phyloP scores from a whole-genome alignment of 352 stramenopile genomes.

The Phytophthora citrophthora region DNA sequence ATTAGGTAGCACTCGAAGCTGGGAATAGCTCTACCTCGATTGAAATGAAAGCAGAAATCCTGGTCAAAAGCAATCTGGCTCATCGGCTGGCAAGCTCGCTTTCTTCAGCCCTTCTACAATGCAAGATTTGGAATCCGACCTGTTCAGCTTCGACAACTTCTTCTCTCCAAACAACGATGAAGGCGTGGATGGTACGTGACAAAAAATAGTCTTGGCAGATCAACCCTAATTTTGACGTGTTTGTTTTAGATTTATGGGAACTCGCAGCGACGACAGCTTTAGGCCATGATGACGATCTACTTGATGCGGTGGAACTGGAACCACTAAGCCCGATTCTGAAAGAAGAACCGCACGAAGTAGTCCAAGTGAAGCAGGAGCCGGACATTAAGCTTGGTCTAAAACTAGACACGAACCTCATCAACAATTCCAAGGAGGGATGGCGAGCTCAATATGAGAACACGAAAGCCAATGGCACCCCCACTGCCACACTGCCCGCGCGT shows the following conservation, averaged over 20 bases:
- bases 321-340: slow-evolving; percentile 36
- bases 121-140: slow-evolving; percentile 44
- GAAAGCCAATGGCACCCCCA: slow-evolving; percentile 31
- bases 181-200: slow-evolving; percentile 26
- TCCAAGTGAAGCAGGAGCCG: slow-evolving; percentile 24
- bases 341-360: slow-evolving; percentile 22
- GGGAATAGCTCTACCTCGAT: slow-evolving; percentile 27
- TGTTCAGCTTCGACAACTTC: slow-evolving; percentile 47
- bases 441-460: slow-evolving; percentile 24
- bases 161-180: slow-evolving; percentile 43
- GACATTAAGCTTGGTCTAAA: slow-evolving; percentile 23
- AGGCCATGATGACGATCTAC: slow-evolving; percentile 38
- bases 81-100: slow-evolving; percentile 20
- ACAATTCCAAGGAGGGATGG: slow-evolving; percentile 22
- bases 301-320: slow-evolving; percentile 33
- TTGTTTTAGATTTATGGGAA: slow-evolving; percentile 34
- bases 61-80: slow-evolving; percentile 45
- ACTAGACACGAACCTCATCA: slow-evolving; percentile 28
- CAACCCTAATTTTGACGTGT: no score
- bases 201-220: no score
- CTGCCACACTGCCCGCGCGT: slow-evolving; percentile 32
- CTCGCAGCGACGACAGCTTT: slow-evolving; percentile 14
- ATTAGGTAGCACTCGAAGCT: slow-evolving; percentile 9
- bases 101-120: slow-evolving; percentile 14
- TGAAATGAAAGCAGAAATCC: not conserved